Evolutionary conservation across 2,329 filamentous ascomycete species (phyloP), one percentile per base, ranked within the genome.

Genomic region (Arthroderma sp.): DNA sequence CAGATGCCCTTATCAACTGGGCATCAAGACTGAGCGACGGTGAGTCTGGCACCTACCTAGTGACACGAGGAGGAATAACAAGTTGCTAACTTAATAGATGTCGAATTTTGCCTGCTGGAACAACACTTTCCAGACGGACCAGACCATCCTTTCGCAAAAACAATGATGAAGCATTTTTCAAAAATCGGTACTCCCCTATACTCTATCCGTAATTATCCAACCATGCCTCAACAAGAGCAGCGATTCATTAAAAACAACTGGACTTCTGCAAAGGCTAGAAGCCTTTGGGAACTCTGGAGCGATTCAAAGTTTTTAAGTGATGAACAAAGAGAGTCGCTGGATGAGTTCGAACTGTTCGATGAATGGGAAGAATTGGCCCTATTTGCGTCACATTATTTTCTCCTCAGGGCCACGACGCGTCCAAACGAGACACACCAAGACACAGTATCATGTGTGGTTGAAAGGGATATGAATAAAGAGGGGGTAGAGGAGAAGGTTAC

Each of bases 311-410:
- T 88, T 59, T 63, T 94, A 15, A 70, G 69, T 4, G 56, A 71
- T 1, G 62, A 70, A 1, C 73, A 85, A 49, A 74, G 85, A 50
- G 66, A 59, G 32, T 65, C 65, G 7, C 64, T 95, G 9, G 81
- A 94, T 53, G 57, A 66, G 1, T 63, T 87, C 10, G 89, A 95
- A 57, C 78, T 82, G 1, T 95, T 96, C 57, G 89, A 96, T 60
- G 88, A 95, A 63, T 94, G 86, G 86, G 89, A 96, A 62, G 89
- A 95, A 56, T 87, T 95, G 57, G 80, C 83, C 2, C 68, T 94
- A 1, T 94, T 93, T 60, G 78, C 77, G 2, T 79, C 80, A 31
- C 88, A 95, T 62, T 94, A 94, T 61, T 83, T 88, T 53, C 65
- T 95, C 37, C 70, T 94, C 6, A 70, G 78, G 42, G 85, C 85